Percentiles rank a stretch among this genome's conserved stretches.
These are phyloP conservation scores for Wallacemonas sp. DNA, from an alignment of 208 protist species.

Conservation along the genomic window DNA sequence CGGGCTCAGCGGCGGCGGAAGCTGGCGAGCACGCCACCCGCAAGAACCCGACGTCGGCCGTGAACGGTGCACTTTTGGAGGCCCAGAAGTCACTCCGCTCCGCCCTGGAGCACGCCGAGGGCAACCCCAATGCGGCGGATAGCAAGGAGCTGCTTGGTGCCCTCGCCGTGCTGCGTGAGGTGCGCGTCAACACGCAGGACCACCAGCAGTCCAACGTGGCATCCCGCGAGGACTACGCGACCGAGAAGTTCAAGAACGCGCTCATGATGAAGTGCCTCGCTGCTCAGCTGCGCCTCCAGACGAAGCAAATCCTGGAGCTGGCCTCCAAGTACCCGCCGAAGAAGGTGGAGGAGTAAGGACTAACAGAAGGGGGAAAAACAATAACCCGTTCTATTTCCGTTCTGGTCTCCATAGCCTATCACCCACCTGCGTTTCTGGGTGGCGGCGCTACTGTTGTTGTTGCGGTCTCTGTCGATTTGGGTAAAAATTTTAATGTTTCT, in stretches of 20 bases:
- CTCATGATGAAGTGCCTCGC: conserved; percentile 85
- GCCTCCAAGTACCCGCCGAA: conserved; percentile 36
- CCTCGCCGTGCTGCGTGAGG: conserved; percentile 19
- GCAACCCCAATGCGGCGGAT: conserved; percentile 2
- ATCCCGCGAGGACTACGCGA: conserved; percentile 71
- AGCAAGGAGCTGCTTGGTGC: conserved; percentile 33
- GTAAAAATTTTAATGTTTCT: conserved; percentile 12
- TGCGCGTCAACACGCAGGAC: conserved; percentile 36
- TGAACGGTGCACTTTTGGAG: conserved; percentile 29
- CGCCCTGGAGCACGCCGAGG: conserved; percentile 22
- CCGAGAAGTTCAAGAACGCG: conserved; percentile 76
- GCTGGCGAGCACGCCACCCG: conserved; percentile 11
- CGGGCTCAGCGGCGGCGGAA: conserved; percentile 21
- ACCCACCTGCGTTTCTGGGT: too few species aligned
- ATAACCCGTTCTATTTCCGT: too few species aligned
- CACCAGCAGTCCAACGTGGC: conserved; percentile 38
- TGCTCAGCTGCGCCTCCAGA: conserved; percentile 50
- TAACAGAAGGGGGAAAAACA: too few species aligned
- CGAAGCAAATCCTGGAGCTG: conserved; percentile 59
- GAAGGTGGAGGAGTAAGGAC: conserved; percentile 17
- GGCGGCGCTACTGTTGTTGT: too few species aligned
- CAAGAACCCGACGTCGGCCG: conserved; percentile 16
- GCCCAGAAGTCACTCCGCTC: conserved; percentile 38
- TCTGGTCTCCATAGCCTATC: too few species aligned
- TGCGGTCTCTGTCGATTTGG: too few species aligned